A percentile compares a stretch with the other conserved stretches of the same genome.
phyloP scores from a whole-genome alignment of 202 grass and related monocot genomes.

The Digitaria exilis region DNA sequence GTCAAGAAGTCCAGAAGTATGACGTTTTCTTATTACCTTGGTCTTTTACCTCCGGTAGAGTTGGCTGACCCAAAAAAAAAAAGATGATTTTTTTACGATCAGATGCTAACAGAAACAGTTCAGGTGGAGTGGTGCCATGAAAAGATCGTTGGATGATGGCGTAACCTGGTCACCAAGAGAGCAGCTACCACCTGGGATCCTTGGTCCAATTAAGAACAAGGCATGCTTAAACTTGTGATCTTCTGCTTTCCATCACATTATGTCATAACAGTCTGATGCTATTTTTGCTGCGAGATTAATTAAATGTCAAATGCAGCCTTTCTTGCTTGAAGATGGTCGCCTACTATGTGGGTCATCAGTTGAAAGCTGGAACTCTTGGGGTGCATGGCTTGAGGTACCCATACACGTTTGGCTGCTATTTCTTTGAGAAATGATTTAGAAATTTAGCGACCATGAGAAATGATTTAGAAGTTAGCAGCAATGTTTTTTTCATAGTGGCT shows the following conservation, averaged over 20 bases:
- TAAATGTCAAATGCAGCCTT: constrained; percentile 57
- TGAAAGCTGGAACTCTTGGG: constrained; percentile 99
- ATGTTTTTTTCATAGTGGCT: neutral
- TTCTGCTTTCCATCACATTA: neutral
- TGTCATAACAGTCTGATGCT: neutral
- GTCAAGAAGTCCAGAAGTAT: constrained; percentile 95
- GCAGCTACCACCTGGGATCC: constrained; percentile 91
- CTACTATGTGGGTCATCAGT: constrained; percentile 92
- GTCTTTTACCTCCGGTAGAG: neutral
- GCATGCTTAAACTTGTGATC: constrained; percentile 41
- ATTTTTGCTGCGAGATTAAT: constrained; percentile 13
- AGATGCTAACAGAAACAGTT: constrained; percentile 22
- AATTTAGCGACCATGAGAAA: neutral
- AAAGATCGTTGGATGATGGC: constrained; percentile 77
- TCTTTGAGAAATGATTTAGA: constrained; percentile 6
- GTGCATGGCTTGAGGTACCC: constrained; percentile 91
- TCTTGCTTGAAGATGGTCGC: constrained; percentile 81
- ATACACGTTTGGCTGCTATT: neutral
- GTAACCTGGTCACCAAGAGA: constrained; percentile 78
- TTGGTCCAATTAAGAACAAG: constrained; percentile 98
- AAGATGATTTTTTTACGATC: neutral
- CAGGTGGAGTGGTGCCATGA: constrained; percentile 98
- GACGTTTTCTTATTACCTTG: constrained; percentile 5
- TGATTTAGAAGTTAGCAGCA: neutral
- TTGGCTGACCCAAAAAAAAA: neutral